These are phyloP conservation scores for Datisca glomerata DNA, from an alignment of 306 rosid genomes.

Conservation along the genomic window DNA sequence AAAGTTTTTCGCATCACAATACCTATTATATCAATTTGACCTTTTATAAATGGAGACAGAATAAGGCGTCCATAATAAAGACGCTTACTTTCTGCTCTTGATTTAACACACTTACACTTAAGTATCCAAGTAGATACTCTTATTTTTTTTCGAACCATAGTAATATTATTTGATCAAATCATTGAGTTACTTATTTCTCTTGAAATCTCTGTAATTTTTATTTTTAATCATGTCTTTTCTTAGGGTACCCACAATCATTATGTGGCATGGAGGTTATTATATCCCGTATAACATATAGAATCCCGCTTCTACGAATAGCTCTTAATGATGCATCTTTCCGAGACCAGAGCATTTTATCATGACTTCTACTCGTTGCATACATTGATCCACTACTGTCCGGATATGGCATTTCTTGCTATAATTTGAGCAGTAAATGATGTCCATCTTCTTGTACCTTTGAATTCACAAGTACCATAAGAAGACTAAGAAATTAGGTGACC, in stretches of 20 bases:
- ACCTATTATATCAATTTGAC: no score
- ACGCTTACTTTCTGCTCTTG: not conserved
- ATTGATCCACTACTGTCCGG: not conserved
- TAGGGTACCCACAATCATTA: not conserved
- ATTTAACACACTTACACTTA: not conserved
- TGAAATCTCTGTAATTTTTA: not conserved
- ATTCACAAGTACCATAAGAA: no score
- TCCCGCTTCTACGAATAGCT: not conserved
- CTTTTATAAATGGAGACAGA: no score
- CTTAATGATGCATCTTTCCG: slow-evolving; percentile 1
- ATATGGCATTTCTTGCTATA: no score
- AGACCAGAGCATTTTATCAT: not conserved
- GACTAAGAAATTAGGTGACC: no score
- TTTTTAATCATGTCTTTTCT: not conserved
- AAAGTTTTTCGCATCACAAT: no score
- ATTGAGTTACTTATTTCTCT: slow-evolving; percentile 2
- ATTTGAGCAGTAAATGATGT: no score
- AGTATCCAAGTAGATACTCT: slow-evolving; percentile 10
- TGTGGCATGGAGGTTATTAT: not conserved
- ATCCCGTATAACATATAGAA: no score
- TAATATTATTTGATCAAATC: slow-evolving; percentile 9
- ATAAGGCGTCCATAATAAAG: no score
- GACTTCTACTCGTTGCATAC: not conserved
- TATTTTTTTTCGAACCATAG: slow-evolving; percentile 8
- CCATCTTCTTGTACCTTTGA: no score